A percentile compares a stretch with the other conserved stretches of the same genome.
Conservation (phyloP, 306 rosid genomes). For the Acacia crassicarpa region DNA sequence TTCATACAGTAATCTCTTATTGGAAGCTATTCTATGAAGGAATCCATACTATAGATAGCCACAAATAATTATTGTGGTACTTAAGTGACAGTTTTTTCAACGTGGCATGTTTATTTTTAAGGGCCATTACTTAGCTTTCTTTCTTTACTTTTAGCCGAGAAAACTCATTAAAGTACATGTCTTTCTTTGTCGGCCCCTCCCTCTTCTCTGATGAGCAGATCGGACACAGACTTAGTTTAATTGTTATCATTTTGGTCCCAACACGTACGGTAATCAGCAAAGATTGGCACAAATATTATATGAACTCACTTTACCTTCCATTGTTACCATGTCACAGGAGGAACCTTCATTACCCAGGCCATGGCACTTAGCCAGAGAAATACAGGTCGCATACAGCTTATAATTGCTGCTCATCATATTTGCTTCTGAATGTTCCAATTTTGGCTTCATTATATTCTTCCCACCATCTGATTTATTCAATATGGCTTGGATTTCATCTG, state of each 20-base stretch:
- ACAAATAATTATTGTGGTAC: neutral
- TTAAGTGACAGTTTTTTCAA: neutral
- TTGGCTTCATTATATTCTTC: constrained; percentile 34
- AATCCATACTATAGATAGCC: neutral
- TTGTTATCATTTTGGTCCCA: constrained; percentile 2
- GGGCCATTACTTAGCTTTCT: neutral
- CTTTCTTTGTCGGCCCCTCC: neutral
- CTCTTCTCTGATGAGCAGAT: neutral
- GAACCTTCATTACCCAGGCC: constrained; percentile 21
- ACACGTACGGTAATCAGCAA: neutral
- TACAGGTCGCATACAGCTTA: neutral
- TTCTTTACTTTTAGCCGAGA: neutral
- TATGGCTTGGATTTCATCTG: neutral
- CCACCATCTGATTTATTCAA: neutral
- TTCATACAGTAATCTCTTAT: too few species aligned
- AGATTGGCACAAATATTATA: constrained; percentile 9
- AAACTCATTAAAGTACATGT: neutral
- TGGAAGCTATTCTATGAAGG: neutral
- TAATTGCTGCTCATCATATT: neutral
- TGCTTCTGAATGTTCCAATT: constrained; percentile 15
- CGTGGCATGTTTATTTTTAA: neutral
- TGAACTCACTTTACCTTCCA: constrained; percentile 18
- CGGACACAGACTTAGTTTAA: neutral
- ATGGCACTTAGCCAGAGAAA: constrained; percentile 33
- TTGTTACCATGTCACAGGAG: neutral